phyloP scores from a whole-genome alignment of 75 land plant genomes.

The Cupressus sempervirens region DNA sequence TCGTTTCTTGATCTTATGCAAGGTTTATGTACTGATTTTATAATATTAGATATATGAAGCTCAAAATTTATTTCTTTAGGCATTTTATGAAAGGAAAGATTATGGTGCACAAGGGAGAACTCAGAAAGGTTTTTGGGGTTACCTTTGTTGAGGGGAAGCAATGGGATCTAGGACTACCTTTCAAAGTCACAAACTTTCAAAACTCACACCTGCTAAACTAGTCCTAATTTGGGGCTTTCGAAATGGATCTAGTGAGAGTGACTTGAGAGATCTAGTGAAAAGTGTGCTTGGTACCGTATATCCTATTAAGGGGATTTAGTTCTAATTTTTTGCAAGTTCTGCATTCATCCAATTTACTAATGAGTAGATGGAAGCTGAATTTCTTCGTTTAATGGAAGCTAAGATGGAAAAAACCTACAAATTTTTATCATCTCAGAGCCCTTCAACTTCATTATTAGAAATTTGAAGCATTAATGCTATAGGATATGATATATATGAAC shows the following conservation, averaged over 20 bases:
- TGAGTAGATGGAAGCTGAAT: constrained; percentile 34
- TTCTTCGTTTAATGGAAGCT: constrained; percentile 39
- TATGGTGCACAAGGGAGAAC: constrained; percentile 94
- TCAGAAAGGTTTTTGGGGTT: constrained; percentile 96
- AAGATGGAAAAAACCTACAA: constrained; percentile 22
- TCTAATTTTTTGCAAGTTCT: constrained; percentile 55
- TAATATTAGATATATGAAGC: constrained; percentile 87
- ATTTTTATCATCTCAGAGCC: constrained; percentile 39
- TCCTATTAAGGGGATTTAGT: constrained; percentile 33
- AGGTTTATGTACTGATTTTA: constrained; percentile 95
- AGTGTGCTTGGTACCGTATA: constrained; percentile 40
- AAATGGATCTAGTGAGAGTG: constrained; percentile 23
- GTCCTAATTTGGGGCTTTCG: constrained; percentile 72
- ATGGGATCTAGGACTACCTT: constrained; percentile 11
- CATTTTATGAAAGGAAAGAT: constrained; percentile 93
- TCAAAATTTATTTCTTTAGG: constrained; percentile 92
- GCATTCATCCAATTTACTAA: constrained; percentile 66
- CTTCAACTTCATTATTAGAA: constrained; percentile 33
- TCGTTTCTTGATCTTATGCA: constrained; percentile 89
- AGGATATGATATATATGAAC: constrained; percentile 54
- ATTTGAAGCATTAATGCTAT: constrained; percentile 47
- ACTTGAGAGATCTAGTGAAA: constrained; percentile 34
- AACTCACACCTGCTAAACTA: constrained; percentile 31
- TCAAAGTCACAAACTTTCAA: constrained; percentile 16
- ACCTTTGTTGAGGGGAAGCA: constrained; percentile 69